A percentile compares a stretch with the other conserved stretches of the same genome.
phyloP scores from a whole-genome alignment of 306 rosid species.

The Crotalaria pallida region DNA sequence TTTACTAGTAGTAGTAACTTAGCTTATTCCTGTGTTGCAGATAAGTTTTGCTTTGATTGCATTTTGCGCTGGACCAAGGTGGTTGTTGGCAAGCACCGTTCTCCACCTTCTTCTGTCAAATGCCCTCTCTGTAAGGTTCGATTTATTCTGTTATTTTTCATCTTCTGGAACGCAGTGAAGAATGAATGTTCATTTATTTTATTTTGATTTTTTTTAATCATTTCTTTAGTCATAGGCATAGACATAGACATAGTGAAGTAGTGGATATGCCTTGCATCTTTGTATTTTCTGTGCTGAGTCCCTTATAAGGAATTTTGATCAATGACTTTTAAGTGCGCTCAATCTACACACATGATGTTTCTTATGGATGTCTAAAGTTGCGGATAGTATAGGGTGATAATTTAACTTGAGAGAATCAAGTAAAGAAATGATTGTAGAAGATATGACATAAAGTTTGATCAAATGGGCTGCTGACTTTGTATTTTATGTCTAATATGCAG shows the following conservation, averaged over 20 bases:
- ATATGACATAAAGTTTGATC: neutral
- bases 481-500: conserved; percentile 34
- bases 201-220: neutral
- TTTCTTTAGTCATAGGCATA: too few relatives aligned
- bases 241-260: neutral
- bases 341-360: neutral
- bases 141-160: neutral
- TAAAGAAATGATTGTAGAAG: neutral
- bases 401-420: neutral
- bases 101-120: conserved; percentile 47
- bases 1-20: too few relatives aligned
- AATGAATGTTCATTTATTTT: neutral
- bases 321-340: neutral
- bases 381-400: neutral
- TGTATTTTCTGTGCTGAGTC: neutral
- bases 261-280: neutral
- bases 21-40: conserved; percentile 42
- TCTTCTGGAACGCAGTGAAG: neutral
- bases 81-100: conserved; percentile 44
- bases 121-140: conserved; percentile 96
- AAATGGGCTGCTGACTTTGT: conserved; percentile 12
- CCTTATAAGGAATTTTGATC: neutral
- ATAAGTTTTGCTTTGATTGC: conserved; percentile 80
- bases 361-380: neutral
- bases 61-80: conserved; percentile 87